Conservation (phyloP, 75 land plant genomes). For the Adiantum capillusveneris region DNA sequence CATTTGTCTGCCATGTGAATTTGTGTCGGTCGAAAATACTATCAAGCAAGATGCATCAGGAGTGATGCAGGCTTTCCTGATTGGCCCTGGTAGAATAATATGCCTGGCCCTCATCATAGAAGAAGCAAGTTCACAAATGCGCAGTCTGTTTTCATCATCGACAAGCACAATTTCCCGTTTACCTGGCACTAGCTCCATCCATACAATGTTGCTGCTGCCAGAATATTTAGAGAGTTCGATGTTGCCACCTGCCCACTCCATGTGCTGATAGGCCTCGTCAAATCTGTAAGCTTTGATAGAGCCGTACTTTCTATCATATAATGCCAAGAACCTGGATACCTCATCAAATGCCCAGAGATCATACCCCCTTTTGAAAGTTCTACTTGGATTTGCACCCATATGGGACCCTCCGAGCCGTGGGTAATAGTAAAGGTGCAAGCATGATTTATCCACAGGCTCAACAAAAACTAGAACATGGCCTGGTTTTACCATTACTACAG, state of each 20-base stretch:
- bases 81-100: constrained; percentile 5
- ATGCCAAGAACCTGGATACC: constrained; percentile 8
- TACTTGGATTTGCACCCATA: not conserved
- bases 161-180: constrained; percentile 23
- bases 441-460: not conserved
- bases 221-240: constrained; percentile 5
- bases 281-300: constrained; percentile 10
- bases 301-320: not conserved
- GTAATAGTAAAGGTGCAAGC: constrained; percentile 11
- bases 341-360: constrained; percentile 30
- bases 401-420: constrained; percentile 6
- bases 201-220: constrained; percentile 11
- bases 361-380: constrained; percentile 8
- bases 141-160: constrained; percentile 15
- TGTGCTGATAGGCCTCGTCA: constrained; percentile 11
- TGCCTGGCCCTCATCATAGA: constrained; percentile 22
- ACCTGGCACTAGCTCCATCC: constrained; percentile 31
- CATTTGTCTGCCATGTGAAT: not conserved
- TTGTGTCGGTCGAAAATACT: not conserved
- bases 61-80: constrained; percentile 25
- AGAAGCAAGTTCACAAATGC: constrained; percentile 18
- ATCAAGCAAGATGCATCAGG: constrained; percentile 18
- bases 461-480: constrained; percentile 17
- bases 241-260: constrained; percentile 18
- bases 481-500: constrained; percentile 16